A percentile compares a stretch with the other conserved stretches of the same genome.
These are phyloP conservation scores for Pyrenophora graminea DNA, from an alignment of 2,329 filamentous ascomycete genomes.

Conservation along the genomic window DNA sequence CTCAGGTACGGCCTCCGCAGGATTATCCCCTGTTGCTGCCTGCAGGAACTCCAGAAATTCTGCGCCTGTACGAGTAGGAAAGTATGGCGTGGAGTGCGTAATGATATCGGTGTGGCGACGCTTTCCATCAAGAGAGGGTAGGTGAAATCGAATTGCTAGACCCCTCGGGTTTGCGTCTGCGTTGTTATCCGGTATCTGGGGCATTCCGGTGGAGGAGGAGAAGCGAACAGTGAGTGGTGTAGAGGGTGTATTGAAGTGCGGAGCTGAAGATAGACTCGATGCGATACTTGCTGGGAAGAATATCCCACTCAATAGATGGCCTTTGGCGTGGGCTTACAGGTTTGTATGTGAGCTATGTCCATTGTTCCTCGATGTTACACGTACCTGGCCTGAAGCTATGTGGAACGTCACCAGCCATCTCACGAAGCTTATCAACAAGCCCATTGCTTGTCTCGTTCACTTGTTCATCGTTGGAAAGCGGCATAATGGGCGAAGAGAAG, in stretches of 20 bases:
- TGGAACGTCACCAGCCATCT: slow-evolving; percentile 23
- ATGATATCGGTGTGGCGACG: slow-evolving; percentile 62
- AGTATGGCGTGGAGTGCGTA: slow-evolving; percentile 57
- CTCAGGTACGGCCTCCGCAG: slow-evolving; percentile 40
- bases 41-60: slow-evolving; percentile 57
- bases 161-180: slow-evolving; percentile 53
- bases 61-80: slow-evolving; percentile 58
- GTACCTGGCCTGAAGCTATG: slow-evolving; percentile 40
- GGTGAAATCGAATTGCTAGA: slow-evolving; percentile 57
- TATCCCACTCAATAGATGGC: slow-evolving; percentile 56
- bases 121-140: slow-evolving; percentile 46
- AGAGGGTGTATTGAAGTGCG: slow-evolving; percentile 53
- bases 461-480: slow-evolving; percentile 33
- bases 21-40: slow-evolving; percentile 44
- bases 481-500: slow-evolving; percentile 26
- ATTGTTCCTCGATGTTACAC: background rate
- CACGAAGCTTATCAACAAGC: slow-evolving; percentile 33
- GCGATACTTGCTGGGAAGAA: slow-evolving; percentile 57
- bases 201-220: slow-evolving; percentile 58
- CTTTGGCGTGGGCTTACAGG: slow-evolving; percentile 58
- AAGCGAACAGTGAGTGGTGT: slow-evolving; percentile 57
- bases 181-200: slow-evolving; percentile 56
- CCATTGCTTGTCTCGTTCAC: slow-evolving; percentile 36
- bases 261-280: slow-evolving; percentile 51
- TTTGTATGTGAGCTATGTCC: background rate